Evolutionary conservation across 768 basidiomycete species (phyloP), one percentile per base, ranked within the genome.

Genomic region (Dictyophora rubrovolvata): DNA sequence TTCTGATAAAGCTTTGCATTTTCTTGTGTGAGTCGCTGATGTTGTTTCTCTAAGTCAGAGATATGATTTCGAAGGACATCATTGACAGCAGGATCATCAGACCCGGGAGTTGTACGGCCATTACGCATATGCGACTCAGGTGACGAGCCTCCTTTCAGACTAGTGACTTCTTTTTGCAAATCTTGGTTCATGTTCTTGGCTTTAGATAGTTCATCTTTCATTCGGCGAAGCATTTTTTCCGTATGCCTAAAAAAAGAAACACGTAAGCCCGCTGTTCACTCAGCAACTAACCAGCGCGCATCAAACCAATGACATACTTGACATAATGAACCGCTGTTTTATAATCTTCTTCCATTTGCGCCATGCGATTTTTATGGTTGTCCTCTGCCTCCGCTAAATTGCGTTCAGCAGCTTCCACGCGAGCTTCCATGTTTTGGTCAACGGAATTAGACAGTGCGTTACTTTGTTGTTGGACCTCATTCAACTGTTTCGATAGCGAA

Each of bases 241-340:
- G 94, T 97, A 49, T 92, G 92, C 79, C 90, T 93, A 68, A 21
- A 28, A 28, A 28, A 28, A 28, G 2, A 28, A 28, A 51, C 12
- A 51, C 21, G 50, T 51, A 22, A 14, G 50, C 28, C 22, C 54
- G 53, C 6, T 66, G 61, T 62, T 58, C 56, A 56, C 61, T 56
- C 50, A 37, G 48, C 55, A 59, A n/a, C n/a, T n/a, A n/a, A n/a
- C n/a, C 54, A 65, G 59, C 9, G 6, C 42, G 59, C 28, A 53
- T 61, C 63, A 73, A 63, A 62, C 57, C 28, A 2, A 37, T 56
- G 60, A 72, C 86, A 75, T 70, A 91, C 90, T 97, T 98, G 65
- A 97, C 93, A 72, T 96, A 97, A 69, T 93, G 89, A 57, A 98
- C 94, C 14, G 96, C 95, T 54, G 94, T 83, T 67, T 93, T 89